phyloP scores from a whole-genome alignment of 2,329 filamentous ascomycete species.

The Epichloe amarillans region DNA sequence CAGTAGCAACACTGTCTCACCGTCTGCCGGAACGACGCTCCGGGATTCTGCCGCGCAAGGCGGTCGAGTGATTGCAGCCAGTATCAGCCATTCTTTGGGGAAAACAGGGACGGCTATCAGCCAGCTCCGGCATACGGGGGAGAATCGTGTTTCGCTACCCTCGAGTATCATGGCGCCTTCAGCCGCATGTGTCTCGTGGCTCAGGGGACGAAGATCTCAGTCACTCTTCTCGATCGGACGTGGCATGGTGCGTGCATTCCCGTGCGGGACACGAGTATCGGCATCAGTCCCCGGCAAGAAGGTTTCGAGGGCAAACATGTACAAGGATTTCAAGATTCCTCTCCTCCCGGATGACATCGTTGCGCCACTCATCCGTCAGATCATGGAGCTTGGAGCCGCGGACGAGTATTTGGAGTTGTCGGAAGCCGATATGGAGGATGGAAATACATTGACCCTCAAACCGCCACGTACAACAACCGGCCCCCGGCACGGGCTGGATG shows the following conservation, averaged over 20 bases:
- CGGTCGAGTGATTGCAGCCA: slow-evolving; percentile 57
- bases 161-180: slow-evolving; percentile 38
- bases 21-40: slow-evolving; percentile 28
- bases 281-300: slow-evolving; percentile 40
- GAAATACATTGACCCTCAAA: slow-evolving; percentile 39
- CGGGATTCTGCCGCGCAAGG: slow-evolving; percentile 55
- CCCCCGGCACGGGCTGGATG: slow-evolving; percentile 37
- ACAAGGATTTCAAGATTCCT: slow-evolving; percentile 55
- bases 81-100: slow-evolving; percentile 60
- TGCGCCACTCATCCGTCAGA: slow-evolving; percentile 40
- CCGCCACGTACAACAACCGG: slow-evolving; percentile 21
- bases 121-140: slow-evolving; percentile 57
- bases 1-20: slow-evolving; percentile 22
- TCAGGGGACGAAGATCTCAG: slow-evolving; percentile 47
- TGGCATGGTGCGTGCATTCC: slow-evolving; percentile 53
- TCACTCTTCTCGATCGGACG: slow-evolving; percentile 52
- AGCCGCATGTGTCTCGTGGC: slow-evolving; percentile 50
- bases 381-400: slow-evolving; percentile 35
- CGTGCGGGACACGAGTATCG: slow-evolving; percentile 41
- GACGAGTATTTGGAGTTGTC: slow-evolving; percentile 42
- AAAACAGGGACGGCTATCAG: slow-evolving; percentile 58
- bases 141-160: slow-evolving; percentile 61
- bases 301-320: slow-evolving; percentile 40
- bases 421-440: slow-evolving; percentile 39
- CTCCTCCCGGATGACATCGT: slow-evolving; percentile 46